Base-by-base conservation (phyloP, 1,139 yeast species). In the Sugiyamaella japonica region DNA sequence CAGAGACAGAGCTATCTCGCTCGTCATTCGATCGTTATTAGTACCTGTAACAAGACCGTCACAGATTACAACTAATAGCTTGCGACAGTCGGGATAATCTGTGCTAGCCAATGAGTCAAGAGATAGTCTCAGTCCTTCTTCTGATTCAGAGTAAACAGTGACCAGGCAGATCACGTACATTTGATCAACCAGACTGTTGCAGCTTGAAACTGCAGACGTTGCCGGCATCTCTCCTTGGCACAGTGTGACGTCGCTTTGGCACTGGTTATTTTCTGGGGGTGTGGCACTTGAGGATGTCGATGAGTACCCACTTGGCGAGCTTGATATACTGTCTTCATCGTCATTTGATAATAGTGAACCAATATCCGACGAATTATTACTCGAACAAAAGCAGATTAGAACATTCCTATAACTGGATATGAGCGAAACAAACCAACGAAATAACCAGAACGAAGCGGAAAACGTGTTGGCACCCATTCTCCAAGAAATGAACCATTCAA, bases 401-500 rank as follows among this genome's bases (percentile, higher is more conserved):
- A n/a, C 36, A 6, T 23, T 38, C 40, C 34, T 29, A 44, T 17
- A 20, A 31, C 31, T 45, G 16, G 39, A 45, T 3, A 45, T 17
- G 31, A 32, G n/a, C 12, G 42, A 36, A n/a, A 23, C 12, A 16
- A 45, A 7, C n/a, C 36, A 20, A 12, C 49, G 29, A 20, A 39
- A 40, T n/a, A 48, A 6, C 38, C 45, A 48, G 4, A 45, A 48
- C n/a, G 51, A 36, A 31, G 39, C 39, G 1, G 51, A 48, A 48
- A 48, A 39, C 2, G 42, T 49, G 15, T 43, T 34, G 1, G 43
- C 52, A 12, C 55, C 52, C 48, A 63, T 55, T 32, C 59, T 51
- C 63, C 64, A 60, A 2, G 69, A 60, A 44, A 65, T 71, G 54
- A 80, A 73, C 96, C 96, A 88, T 64, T 85, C 82, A 73, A 84